These are phyloP conservation scores for Sporobolomyces phaffii DNA, from an alignment of 768 basidiomycete genomes.

Conservation along the genomic window DNA sequence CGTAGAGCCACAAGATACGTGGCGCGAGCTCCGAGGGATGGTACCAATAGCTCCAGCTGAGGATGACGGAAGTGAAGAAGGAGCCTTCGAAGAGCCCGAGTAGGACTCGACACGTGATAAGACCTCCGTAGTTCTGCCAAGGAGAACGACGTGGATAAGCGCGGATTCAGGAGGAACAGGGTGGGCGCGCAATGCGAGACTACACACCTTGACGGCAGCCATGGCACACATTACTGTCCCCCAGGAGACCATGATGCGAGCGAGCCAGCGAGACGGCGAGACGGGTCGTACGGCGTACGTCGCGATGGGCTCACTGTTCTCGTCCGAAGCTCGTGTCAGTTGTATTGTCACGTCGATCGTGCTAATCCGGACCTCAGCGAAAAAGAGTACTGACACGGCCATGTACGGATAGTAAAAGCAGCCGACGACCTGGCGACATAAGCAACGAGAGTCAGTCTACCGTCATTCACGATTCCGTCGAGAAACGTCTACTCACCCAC, in stretches of 20 bases:
- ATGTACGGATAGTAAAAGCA: conserved; percentile 4
- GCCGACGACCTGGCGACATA: neutral
- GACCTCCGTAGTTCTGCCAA: conserved; percentile 5
- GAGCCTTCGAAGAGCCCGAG: conserved; percentile 9
- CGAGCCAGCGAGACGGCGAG: conserved; percentile 3
- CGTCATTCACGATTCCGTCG: no score
- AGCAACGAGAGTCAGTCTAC: neutral
- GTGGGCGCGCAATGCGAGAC: neutral
- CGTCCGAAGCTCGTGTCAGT: no score
- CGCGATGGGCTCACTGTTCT: neutral
- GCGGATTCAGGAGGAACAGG: neutral
- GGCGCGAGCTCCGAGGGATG: neutral
- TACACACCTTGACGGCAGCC: neutral
- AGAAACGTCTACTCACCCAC: neutral
- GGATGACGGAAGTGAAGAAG: neutral
- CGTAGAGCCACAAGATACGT: conserved; percentile 11
- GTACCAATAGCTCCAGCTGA: neutral
- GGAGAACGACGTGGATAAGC: no score
- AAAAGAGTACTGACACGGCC: neutral
- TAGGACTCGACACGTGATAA: conserved; percentile 7
- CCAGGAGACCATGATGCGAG: conserved; percentile 16
- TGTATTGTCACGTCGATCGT: no score
- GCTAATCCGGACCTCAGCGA: no score
- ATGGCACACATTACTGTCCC: conserved; percentile 6
- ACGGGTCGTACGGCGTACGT: neutral